phyloP scores from a whole-genome alignment of 495 filamentous ascomycete species.

The Penicillium macrosclerotiorum region DNA sequence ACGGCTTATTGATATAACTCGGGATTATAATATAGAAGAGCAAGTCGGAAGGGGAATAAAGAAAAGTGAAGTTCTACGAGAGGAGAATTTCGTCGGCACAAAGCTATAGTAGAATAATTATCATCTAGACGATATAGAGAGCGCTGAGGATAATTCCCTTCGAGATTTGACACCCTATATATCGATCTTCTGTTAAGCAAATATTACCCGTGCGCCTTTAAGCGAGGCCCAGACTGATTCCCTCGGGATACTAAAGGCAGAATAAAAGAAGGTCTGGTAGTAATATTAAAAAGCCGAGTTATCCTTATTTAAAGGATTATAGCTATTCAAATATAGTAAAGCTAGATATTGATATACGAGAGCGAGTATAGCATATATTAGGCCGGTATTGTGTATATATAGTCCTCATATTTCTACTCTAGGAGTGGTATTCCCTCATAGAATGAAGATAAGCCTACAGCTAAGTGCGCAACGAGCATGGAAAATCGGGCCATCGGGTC shows the following conservation, averaged over 20 bases:
- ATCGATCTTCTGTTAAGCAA: slow-evolving; percentile 71
- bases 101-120: slow-evolving; percentile 73
- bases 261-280: slow-evolving; percentile 26
- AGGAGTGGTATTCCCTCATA: too few species aligned
- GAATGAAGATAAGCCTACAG: too few species aligned
- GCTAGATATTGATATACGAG: slow-evolving; percentile 19
- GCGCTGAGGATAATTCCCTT: slow-evolving; percentile 59
- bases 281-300: slow-evolving; percentile 20
- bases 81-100: slow-evolving; percentile 65
- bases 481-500: slow-evolving; percentile 22
- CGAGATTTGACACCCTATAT: slow-evolving; percentile 62
- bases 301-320: too few species aligned
- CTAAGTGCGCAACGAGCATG: slow-evolving; percentile 19
- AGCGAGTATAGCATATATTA: slow-evolving; percentile 29
- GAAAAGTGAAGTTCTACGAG: slow-evolving; percentile 52
- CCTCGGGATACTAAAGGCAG: slow-evolving; percentile 49
- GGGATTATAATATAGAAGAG: slow-evolving; percentile 47
- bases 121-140: slow-evolving; percentile 57
- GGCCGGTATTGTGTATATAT: slow-evolving; percentile 25
- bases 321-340: slow-evolving; percentile 12
- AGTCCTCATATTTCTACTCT: too few species aligned
- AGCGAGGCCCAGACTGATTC: slow-evolving; percentile 35
- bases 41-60: slow-evolving; percentile 58
- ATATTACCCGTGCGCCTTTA: slow-evolving; percentile 62
- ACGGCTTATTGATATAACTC: slow-evolving; percentile 59